A percentile compares a stretch with the other conserved stretches of the same genome.
Evolutionary conservation across 1,139 yeast genomes (phyloP).

Genomic region (Spencermartinsiella ligniputridi): DNA sequence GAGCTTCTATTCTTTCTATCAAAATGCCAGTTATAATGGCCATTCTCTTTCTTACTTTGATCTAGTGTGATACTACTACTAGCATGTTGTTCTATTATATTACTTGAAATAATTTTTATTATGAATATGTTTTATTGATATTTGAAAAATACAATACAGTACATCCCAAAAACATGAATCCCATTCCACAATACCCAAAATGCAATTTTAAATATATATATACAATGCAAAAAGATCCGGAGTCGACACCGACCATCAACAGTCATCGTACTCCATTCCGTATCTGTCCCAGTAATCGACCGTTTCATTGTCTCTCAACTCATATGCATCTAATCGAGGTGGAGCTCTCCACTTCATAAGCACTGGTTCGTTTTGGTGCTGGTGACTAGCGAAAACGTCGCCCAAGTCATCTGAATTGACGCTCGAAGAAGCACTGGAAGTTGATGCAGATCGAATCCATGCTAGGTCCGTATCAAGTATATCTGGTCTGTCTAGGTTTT

Average conservation of each 20-base stretch:
- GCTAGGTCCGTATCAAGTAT: constrained; percentile 3
- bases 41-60: neutral
- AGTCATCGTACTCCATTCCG: neutral
- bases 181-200: neutral
- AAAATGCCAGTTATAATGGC: neutral
- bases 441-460: constrained; percentile 1
- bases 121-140: too few species aligned
- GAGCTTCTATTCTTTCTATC: neutral
- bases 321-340: neutral
- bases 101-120: too few species aligned
- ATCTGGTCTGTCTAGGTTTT: constrained; percentile 1
- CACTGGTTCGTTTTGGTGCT: neutral
- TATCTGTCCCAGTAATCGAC: constrained; percentile 3
- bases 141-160: neutral
- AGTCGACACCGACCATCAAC: too few species aligned
- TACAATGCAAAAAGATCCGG: neutral
- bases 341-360: neutral
- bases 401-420: neutral
- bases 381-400: neutral
- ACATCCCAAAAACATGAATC: too few species aligned
- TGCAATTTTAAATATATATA: too few species aligned
- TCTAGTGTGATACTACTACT: neutral
- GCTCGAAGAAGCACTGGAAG: constrained; percentile 3
- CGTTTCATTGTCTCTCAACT: constrained; percentile 1
- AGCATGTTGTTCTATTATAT: too few species aligned